Evolutionary conservation across 176 grass and related monocot species (phyloP), one percentile per base, ranked within the genome.

Genomic region (Aechmea fasciata): DNA sequence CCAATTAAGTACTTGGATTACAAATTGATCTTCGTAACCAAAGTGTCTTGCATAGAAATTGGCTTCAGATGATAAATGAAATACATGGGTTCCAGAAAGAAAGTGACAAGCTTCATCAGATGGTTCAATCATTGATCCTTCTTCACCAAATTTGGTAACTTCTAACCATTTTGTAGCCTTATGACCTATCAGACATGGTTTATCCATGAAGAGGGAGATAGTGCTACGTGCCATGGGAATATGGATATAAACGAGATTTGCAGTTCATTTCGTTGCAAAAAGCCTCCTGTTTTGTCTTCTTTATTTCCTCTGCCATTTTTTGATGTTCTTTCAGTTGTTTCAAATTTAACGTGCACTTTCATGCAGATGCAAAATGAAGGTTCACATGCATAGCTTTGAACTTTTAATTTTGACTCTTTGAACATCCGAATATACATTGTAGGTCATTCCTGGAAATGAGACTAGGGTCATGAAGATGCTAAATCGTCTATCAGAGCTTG

Each of bases 361-460:
- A 18, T 61, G 55, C 55, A 61, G 55, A 19, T 61, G 55, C 55
- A 61, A 22, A 61, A 61, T 61, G 9, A 9, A 18, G 10, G 20
- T 61, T 2, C 55, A 22, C 55, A 10, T 61, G 15, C 20, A 61
- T 59, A 15, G 0, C 3, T 51, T 67, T 48, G 57, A 63, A n/a
- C 33, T 67, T 41, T 19, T 61, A 22, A 61, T 61, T 18, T 61
- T 54, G 23, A 19, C 51, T 71, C 41, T 33, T 52, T 65, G 23
- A 25, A 52, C 63, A 62, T 78, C 50, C 76, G 64, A 70, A 15
- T 71, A 25, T 69, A 66, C 29, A 48, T 48, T 73, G 52, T 59
- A 97, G 94, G 94, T 99, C 68, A 99, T 99, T 76, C 94, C 94
- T 80, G 94, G 94, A 81, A 99, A 93, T 48, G 94, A 99, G 66